These are phyloP conservation scores for Hsuehochloa calcarea DNA, from an alignment of 176 grass and related monocot genomes.

Conservation along the genomic window DNA sequence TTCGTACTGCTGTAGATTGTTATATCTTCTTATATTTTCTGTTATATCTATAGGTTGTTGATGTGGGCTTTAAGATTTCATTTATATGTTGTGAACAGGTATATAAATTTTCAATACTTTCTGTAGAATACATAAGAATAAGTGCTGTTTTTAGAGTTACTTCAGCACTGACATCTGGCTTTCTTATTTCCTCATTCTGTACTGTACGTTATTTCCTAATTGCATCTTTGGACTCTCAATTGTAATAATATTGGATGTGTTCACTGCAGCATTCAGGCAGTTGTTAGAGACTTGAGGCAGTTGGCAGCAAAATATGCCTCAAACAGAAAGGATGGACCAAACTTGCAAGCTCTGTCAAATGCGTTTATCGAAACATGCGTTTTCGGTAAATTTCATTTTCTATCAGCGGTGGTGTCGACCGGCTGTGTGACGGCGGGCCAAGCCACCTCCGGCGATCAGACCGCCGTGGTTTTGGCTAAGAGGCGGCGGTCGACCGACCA, in stretches of 20 bases:
- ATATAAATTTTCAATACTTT: neutral
- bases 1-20: neutral
- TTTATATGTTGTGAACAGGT: neutral
- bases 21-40: neutral
- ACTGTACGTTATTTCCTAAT: neutral
- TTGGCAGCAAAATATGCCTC: conserved; percentile 57
- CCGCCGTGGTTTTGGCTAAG: too few relatives aligned
- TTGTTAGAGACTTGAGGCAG: conserved; percentile 55
- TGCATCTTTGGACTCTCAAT: neutral
- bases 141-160: neutral
- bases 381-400: too few relatives aligned
- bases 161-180: neutral
- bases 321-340: conserved; percentile 50
- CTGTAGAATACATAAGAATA: neutral
- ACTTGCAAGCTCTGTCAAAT: conserved; percentile 42
- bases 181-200: neutral
- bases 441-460: too few relatives aligned
- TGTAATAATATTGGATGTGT: conserved; percentile 18
- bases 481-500: too few relatives aligned
- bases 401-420: too few relatives aligned
- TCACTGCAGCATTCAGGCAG: conserved; percentile 49
- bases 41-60: neutral
- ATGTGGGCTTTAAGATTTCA: neutral
- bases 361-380: too few relatives aligned
- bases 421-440: too few relatives aligned